phyloP scores from a whole-genome alignment of 495 filamentous ascomycete species.

The Xylaria palmicola region DNA sequence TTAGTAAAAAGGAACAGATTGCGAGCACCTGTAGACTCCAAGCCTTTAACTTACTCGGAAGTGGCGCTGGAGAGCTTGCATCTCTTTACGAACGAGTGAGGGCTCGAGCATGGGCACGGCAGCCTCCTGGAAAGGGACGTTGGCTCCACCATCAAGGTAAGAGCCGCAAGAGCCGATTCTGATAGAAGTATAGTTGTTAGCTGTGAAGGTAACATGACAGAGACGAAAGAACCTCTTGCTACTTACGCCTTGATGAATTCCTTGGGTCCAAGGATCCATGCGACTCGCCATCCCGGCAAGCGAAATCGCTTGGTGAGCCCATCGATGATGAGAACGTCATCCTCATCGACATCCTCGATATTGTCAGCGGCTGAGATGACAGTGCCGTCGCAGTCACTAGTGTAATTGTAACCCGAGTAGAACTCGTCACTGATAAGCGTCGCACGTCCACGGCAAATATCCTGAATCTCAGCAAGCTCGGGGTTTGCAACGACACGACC shows the following conservation, averaged over 20 bases:
- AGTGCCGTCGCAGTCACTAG: constrained; percentile 80
- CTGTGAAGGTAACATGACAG: neutral
- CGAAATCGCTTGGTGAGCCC: constrained; percentile 96
- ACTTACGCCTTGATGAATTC: constrained; percentile 84
- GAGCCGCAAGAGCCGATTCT: constrained; percentile 84
- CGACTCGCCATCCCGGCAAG: constrained; percentile 93
- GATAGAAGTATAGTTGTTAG: neutral
- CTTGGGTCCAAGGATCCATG: constrained; percentile 94
- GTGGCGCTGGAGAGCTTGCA: constrained; percentile 83
- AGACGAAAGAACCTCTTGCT: neutral
- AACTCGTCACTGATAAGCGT: constrained; percentile 96
- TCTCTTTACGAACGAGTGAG: constrained; percentile 73
- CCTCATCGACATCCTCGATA: constrained; percentile 65
- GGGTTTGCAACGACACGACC: constrained; percentile 79
- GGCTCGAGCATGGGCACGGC: constrained; percentile 91
- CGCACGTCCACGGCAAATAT: constrained; percentile 84
- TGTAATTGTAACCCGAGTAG: constrained; percentile 95
- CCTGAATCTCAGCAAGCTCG: constrained; percentile 81
- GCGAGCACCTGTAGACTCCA: neutral
- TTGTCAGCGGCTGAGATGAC: constrained; percentile 87
- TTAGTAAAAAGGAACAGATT: constrained; percentile 8
- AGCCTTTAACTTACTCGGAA: constrained; percentile 53
- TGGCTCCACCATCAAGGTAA: constrained; percentile 94
- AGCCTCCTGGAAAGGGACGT: constrained; percentile 93
- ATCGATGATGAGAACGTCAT: constrained; percentile 88